A percentile compares a stretch with the other conserved stretches of the same genome.
Conservation (phyloP, 345 rosid genomes). For the Camelina hispida region DNA sequence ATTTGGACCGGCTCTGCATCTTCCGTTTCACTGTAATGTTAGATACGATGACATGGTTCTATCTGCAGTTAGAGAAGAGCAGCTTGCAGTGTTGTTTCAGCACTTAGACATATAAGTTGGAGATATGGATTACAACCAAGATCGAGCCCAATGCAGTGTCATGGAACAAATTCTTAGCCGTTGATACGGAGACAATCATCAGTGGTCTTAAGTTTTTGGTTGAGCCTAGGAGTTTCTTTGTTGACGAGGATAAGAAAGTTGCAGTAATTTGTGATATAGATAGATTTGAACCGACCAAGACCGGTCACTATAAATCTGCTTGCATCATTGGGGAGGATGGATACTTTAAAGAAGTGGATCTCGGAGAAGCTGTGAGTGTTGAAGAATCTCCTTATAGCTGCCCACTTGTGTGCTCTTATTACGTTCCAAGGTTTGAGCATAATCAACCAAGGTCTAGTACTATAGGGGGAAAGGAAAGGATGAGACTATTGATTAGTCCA, state of each 20-base stretch:
- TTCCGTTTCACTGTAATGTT: background rate
- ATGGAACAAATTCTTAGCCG: background rate
- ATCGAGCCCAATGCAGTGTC: background rate
- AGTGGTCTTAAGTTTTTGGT: background rate
- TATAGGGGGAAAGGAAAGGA: background rate
- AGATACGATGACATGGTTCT: background rate
- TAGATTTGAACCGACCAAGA: background rate
- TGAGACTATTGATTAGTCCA: background rate
- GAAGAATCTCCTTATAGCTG: background rate
- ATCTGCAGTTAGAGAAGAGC: background rate
- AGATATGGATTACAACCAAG: constrained; percentile 1
- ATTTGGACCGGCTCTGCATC: background rate
- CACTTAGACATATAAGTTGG: background rate
- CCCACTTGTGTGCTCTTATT: background rate
- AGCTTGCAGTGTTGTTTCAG: background rate
- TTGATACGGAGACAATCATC: background rate
- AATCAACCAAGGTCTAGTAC: background rate
- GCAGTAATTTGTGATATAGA: background rate
- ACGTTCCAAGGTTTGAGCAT: background rate
- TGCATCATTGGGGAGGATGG: background rate
- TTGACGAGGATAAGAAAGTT: background rate
- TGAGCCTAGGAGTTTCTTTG: background rate
- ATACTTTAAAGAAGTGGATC: background rate
- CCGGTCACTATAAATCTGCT: background rate
- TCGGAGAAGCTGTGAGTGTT: constrained; percentile 4